Base-by-base conservation (phyloP, 1,284 basidiomycete species). In the Ceratobasidium sp. region DNA sequence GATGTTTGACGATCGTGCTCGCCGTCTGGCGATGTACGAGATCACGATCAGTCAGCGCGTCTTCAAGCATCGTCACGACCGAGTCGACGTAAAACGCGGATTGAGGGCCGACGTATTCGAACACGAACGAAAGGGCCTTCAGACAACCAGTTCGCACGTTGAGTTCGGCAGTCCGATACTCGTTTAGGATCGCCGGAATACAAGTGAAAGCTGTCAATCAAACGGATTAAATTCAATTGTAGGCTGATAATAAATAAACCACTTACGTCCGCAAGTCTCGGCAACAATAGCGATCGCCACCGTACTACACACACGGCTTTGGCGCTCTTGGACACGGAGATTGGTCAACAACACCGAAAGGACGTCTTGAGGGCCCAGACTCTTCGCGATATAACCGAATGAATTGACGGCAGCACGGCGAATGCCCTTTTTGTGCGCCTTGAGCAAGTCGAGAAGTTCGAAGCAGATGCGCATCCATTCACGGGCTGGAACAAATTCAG, bases 381-480 rank as follows among this genome's bases (percentile, higher is more conserved):
- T 97, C 84, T 98, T 98, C 74, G 97, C 97, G 76, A 99, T 99
- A 78, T 99, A 99, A 78, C 97, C 97, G 77, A 99, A 99, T 2
- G 96, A 98, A 85, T 99, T 99, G 83, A 99, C 97, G 18, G 97
- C 96, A 0, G 97, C 97, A 81, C 97, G 93, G 72, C 97, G 92
- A 78, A 99, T 99, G 43, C 94, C 96, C 83, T 98, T 98, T 85
- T 99, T 99, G 84, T 99, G 97, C 8, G 97, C 97, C 81, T 99
- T 99, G 78, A 99, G 87, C 50, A 99, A 85, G 79, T 99, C 97
- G 60, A 99, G 87, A 46, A 99, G 84, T 81, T 99, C 97, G 82
- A 99, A 99, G 80, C 97, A 99, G 81, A 99, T 99, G 79, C 97
- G 92, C 97, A 99, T 99, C 97, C 97, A 99, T 83, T 99, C 97